These are phyloP conservation scores for Phytophthora tentaculata DNA, from an alignment of 352 stramenopile genomes.

Conservation along the genomic window DNA sequence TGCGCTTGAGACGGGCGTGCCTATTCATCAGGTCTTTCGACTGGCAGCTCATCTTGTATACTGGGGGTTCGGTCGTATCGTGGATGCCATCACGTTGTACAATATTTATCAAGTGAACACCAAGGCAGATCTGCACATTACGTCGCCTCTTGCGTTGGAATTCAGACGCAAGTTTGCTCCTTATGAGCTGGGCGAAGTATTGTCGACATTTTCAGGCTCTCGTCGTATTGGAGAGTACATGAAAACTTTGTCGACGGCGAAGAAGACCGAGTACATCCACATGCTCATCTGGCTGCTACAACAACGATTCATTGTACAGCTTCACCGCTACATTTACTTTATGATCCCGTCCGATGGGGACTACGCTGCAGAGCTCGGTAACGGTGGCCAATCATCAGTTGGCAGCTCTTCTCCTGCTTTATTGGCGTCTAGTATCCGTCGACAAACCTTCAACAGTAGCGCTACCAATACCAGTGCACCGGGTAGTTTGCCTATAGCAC, in stretches of 20 bases:
- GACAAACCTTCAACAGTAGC: slow-evolving; percentile 36
- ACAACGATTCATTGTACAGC: slow-evolving; percentile 80
- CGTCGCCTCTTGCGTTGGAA: slow-evolving; percentile 62
- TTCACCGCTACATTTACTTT: slow-evolving; percentile 90
- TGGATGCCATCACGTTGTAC: slow-evolving; percentile 86
- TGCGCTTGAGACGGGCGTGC: slow-evolving; percentile 73
- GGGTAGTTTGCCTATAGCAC: slow-evolving; percentile 35
- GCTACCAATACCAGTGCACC: slow-evolving; percentile 30
- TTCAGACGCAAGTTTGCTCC: slow-evolving; percentile 78
- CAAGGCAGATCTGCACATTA: slow-evolving; percentile 54
- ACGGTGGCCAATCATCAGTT: slow-evolving; percentile 23
- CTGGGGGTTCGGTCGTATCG: slow-evolving; percentile 80
- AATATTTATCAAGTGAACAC: slow-evolving; percentile 88
- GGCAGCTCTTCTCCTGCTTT: slow-evolving; percentile 43
- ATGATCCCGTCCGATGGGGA: slow-evolving; percentile 81
- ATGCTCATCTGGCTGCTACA: slow-evolving; percentile 91
- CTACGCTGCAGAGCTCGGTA: slow-evolving; percentile 37
- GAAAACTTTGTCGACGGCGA: slow-evolving; percentile 64
- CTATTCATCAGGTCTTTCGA: slow-evolving; percentile 85
- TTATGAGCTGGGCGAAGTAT: slow-evolving; percentile 74
- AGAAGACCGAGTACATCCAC: slow-evolving; percentile 88
- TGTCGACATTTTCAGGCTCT: slow-evolving; percentile 76
- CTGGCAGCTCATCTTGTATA: slow-evolving; percentile 85
- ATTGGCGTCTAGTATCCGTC: slow-evolving; percentile 35
- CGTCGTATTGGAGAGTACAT: slow-evolving; percentile 80